phyloP scores from a whole-genome alignment of 148 eudicot species.

The Cornus suecica region DNA sequence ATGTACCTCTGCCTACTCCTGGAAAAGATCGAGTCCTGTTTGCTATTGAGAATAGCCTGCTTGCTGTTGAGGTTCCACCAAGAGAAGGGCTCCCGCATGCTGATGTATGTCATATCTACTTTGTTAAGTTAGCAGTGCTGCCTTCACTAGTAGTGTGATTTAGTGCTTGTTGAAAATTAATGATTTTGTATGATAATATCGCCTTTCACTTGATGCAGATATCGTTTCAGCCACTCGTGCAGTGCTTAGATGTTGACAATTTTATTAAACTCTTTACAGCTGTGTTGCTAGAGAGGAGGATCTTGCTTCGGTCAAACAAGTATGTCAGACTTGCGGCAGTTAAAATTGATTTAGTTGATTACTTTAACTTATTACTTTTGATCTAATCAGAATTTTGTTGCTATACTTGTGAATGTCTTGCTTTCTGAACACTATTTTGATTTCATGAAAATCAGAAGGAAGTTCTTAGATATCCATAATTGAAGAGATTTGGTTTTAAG shows the following conservation, averaged over 20 bases:
- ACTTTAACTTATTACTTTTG: conserved; percentile 7
- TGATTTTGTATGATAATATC: conserved; percentile 3
- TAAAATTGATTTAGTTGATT: neutral
- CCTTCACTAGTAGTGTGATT: conserved; percentile 5
- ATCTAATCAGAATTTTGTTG: too few species aligned
- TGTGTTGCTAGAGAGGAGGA: conserved; percentile 85
- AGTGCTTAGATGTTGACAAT: conserved; percentile 97
- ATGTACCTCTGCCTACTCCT: conserved; percentile 88
- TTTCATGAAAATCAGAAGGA: neutral
- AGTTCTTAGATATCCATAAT: neutral
- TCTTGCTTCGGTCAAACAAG: conserved; percentile 88
- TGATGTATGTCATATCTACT: conserved; percentile 53
- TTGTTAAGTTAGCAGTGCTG: neutral
- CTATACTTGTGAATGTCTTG: neutral
- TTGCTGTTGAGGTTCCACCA: conserved; percentile 87
- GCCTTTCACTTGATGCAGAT: conserved; percentile 49
- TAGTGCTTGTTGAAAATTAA: conserved; percentile 1
- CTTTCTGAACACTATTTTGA: neutral
- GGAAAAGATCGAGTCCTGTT: conserved; percentile 87
- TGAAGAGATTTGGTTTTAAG: neutral
- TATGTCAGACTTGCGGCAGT: conserved; percentile 24
- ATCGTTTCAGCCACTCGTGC: conserved; percentile 89
- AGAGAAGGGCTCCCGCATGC: conserved; percentile 94
- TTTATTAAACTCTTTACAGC: conserved; percentile 87
- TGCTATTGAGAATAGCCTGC: conserved; percentile 86